Evolutionary conservation across 257 asterid genomes (phyloP), one percentile per base, ranked within the genome.

Genomic region (Scutellaria barbata): DNA sequence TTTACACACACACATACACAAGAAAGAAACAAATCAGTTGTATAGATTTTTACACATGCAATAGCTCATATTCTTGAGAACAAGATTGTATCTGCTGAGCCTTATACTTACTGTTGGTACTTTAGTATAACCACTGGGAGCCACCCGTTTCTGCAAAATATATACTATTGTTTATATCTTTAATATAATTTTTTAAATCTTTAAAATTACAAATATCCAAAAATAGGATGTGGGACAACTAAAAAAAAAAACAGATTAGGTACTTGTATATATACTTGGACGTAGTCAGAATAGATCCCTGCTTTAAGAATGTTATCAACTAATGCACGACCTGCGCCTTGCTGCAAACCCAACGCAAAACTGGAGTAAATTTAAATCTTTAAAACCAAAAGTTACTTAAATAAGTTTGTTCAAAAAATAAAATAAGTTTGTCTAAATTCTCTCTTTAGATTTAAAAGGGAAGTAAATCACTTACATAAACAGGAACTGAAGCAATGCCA

Each of bases 401-500:
- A 46, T 18, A 43, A 73, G 35, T 30, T 83, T 84, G 89, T 97
- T 50, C 97, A 22, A n/a, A n/a, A n/a, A n/a, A n/a, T n/a, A n/a
- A n/a, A n/a, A 22, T 22, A 22, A 22, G 1, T 22, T 22, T 22
- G 3, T 30, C 35, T 30, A 30, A 30, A 30, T 30, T 2, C 5
- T 30, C 5, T 30, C 5, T 30, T 30, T 30, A 30, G 35, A 30
- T 30, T 30, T 30, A 30, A 30, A 30, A 4, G 25, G 25, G 25
- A 22, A 22, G 25, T 22, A 30, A 30, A 30, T 4, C 35, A 30
- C 35, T 30, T 30, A 2, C 98, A 77, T 97, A 94, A 35, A 94
- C 85, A 71, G 98, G 98, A 81, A 90, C 96, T 37, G 98, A 93
- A 78, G 98, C 98, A 71, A 95, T 94, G 63, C 98, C 97, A 20